Evolutionary conservation across 2,329 filamentous ascomycete species (phyloP), one percentile per base, ranked within the genome.

Genomic region (Macrophomina pseudophaseolina): DNA sequence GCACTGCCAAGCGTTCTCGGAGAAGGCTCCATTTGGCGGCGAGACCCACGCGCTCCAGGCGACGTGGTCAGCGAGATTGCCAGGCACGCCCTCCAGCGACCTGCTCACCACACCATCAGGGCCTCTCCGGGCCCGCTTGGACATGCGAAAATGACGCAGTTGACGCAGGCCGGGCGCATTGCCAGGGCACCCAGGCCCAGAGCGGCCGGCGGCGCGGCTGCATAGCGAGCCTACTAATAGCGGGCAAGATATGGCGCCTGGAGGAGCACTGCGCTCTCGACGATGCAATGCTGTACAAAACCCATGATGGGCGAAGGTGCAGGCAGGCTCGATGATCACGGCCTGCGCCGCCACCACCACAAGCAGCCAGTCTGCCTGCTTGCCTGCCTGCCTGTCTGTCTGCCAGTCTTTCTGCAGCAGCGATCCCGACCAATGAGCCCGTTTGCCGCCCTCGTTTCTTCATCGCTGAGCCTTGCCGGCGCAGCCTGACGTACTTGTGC

Each of bases 91-190:
- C 40, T 60, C 28, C 56, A 60, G 56, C 56, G 30, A n/a, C 56
- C 56, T 46, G 56, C 56, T 44, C 56, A 60, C 56, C 56, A 60
- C 56, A 63, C 44, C 44, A 46, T 63, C 35, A 49, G n/a, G 3
- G 44, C 59, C 35, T 38, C 46, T 63, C 42, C 51, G 35, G 32
- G 59, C 44, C 35, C 59, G 59, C 44, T 63, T 54, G 35, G 48
- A 64, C 49, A 28, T 64, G 59, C 59, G 59, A 63, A 63, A 63
- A 63, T 63, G 59, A 63, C 59, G 59, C 59, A 63, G 44, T 52
- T 51, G 32, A 63, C 44, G 44, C 59, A 51, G 59, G 59, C 44
- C 44, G 33, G 44, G 59, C 48, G 44, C 44, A 49, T 63, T 46
- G n/a, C 30, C 59, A 52, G 59, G 59, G 48, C 48, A n/a, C 35